Base-by-base conservation (phyloP, 2,329 filamentous ascomycete species). In the Exophiala viscosa region DNA sequence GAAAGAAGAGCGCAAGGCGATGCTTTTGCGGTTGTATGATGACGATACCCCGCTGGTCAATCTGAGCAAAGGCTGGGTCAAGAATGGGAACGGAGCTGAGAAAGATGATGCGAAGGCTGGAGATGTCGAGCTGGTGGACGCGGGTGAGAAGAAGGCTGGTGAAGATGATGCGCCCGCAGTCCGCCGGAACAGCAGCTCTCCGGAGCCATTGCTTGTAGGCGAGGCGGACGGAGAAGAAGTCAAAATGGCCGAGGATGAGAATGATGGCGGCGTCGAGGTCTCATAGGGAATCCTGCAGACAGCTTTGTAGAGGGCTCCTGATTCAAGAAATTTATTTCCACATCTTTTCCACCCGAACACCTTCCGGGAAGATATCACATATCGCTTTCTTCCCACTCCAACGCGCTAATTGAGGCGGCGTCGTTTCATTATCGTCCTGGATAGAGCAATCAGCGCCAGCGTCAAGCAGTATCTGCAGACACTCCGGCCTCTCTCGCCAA, bases 1-100 rank as follows among this genome's bases (percentile, higher is more conserved):
- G 45, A 99, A 99, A 76, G 93, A 99, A 69, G 93, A 99, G 61
- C 83, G 93, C 13, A 86, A 84, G 18, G 93, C 93, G 1, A 95
- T 97, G 89, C 75, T 97, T 62, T 77, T 97, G 59, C 81, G 93
- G 17, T 78, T 99, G 55, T 99, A 86, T 74, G 95, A 96, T 67
- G 92, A 97, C 63, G 86, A 86, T 23, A 86, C 88, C 0, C 89
- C 89, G 3, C 78, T 96, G 43, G 80, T 95, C 58, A 95, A 93
- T 68, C 81, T 54, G 42, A 57, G 54, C 31, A 62, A 55, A 53
- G 54, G 46, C 23, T 59, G 49, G 57, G 17, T n/a, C 14, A 28
- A 35, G 42, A 45, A 31, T 13, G 47, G 35, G 23, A 53, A 45
- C 10, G 45, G 18, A n/a, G 44, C 17, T 13, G 48, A 44, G 10